Evolutionary conservation across 139 green algal genomes (phyloP), one percentile per base, ranked within the genome.

Genomic region (Nannochloris sp.): DNA sequence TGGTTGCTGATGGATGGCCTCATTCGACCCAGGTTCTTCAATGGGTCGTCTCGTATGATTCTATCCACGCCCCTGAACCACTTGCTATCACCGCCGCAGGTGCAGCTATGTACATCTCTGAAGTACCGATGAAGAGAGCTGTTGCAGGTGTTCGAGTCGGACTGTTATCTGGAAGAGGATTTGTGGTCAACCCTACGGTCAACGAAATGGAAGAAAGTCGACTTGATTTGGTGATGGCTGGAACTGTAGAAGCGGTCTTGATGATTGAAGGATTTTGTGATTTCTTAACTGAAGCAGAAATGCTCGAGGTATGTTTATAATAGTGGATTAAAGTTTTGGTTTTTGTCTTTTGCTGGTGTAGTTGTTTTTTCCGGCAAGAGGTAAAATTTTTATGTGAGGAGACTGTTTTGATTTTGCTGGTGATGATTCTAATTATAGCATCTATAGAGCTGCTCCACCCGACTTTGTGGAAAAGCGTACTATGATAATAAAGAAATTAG

Each of bases 241-340:
- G 93, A 47, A 98, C 93, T 4, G 64, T 78, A n/a, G 78, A 91
- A 12, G 90, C 83, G 1, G 72, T 98, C 39, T 81, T 98, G 42
- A 99, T 99, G 94, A 96, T 99, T 55, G 94, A 99, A 84, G 93
- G 90, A 35, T 97, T 87, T 70, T 90, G 80, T 61, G 84, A 98
- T 72, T 95, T 97, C 60, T 76, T 99, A 4, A 81, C 85, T 4
- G 90, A 96, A 67, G 91, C 92, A 39, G 55, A 92, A 72, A 88
- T 96, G 81, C 58, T 96, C 29, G 75, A 90, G 79, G 91, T 92
- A 34, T 23, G 54, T 42, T 10, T 29, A 38, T 4, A 25, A 30
- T 25, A 25, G 31, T 29, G 38, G 27, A 45, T 35, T 37, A 1
- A 33, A 34, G 34, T n/a, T 31, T 58, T 65, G 3, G 30, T 51